Base-by-base conservation (phyloP, 441 rosid genomes). In the Gossypium lobatum region DNA sequence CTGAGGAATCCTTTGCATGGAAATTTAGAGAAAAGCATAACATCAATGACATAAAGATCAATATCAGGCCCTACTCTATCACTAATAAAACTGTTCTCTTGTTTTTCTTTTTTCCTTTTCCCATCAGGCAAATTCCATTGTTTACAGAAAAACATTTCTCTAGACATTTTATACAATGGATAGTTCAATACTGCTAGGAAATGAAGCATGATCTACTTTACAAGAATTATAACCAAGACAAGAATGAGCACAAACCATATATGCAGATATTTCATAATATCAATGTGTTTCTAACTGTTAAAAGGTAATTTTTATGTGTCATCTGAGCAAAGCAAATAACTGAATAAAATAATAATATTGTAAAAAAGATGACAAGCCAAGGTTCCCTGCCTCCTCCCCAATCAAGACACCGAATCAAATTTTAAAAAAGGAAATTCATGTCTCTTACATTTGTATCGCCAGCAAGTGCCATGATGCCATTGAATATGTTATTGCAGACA, bases 401-500 rank as follows among this genome's bases (percentile, higher is more conserved):
- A 42, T 42, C 53, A 71, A n/a, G 39, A 60, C 5, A 71, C 17
- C 16, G 42, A 59, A 34, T 34, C 20, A 42, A 39, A 34, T 6
- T 20, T n/a, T 5, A 1, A 9, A 31, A 37, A 39, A 6, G 21
- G 8, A 21, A 18, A 37, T 21, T 2, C 9, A 50, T 57, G 61
- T 57, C 31, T 59, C 97, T 90, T 89, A 93, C 98, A 76, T 93
- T 95, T 16, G 73, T 81, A 71, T 81, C 80, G 60, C 89, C 88
- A 69, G 91, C 98, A 64, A 75, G 82, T 45, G 86, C 75, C 80
- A 91, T 71, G 77, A 95, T 84, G 82, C 91, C 88, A 74, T 76
- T 83, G 87, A 64, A 91, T 84, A 92, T 86, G 70, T 86, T 42
- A 62, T 85, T 88, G 94, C 97, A 94, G 75, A 94, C 89, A 85